Evolutionary conservation across 768 basidiomycete species (phyloP), one percentile per base, ranked within the genome.

Genomic region (Phaeotremella fagi): DNA sequence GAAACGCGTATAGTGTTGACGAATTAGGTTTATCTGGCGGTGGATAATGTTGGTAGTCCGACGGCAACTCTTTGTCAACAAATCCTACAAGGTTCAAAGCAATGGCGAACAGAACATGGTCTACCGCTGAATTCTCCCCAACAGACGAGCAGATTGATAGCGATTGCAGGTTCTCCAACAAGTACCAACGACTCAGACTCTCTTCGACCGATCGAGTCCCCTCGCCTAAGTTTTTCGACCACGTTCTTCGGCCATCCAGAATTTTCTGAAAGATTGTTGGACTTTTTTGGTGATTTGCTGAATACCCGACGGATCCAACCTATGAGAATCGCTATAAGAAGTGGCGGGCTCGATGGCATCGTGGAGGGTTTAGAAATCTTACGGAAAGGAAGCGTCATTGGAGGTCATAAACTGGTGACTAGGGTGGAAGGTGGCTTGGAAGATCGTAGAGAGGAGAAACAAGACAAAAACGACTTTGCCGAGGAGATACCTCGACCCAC

Each of bases 181-280:
- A 1, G 41, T 3, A 3, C n/a, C 12, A 37, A 51, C 16, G 16
- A 36, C 7, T 0, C 18, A 1, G 55, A 60, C 48, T 16, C 50
- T 14, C n/a, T 60, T 4, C 54, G 61, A 12, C 14, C 41, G 23
- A 52, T 67, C 38, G 50, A 56, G 3, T 26, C 48, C 3, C 42
- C 56, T 1, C 55, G 57, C 4, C 55, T 68, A 14, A 59, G 57
- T 44, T 68, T 68, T 55, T 59, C 57, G 14, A 68, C 63, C 16
- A 64, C 63, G 1, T 68, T 68, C 38, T 68, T 61, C 46, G 51
- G 42, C 25, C 63, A 68, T 20, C 60, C 47, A 24, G 55, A 57
- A 9, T 64, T 59, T 25, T 61, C 63, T 5, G 41, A 31, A 45
- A 22, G 54, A 4, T 45, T 68, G 24, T 48, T 64, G 14, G 57